These are phyloP conservation scores for Beauveria sp. DNA, from an alignment of 2,329 filamentous ascomycete species.

Conservation along the genomic window DNA sequence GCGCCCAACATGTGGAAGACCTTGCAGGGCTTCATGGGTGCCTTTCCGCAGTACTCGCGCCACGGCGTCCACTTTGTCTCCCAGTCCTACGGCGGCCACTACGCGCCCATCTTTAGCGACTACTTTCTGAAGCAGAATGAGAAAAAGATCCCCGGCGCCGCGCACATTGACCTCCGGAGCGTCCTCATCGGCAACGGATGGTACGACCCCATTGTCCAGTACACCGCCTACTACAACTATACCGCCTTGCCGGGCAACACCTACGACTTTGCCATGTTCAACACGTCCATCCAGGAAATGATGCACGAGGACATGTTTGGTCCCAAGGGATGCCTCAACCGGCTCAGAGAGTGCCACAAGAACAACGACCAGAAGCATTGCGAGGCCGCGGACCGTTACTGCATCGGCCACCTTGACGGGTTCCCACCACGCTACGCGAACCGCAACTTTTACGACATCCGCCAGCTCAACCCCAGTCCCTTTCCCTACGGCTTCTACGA, in stretches of 20 bases:
- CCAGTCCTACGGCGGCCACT: constrained; percentile 64
- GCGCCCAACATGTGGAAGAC: constrained; percentile 59
- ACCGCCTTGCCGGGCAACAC: constrained; percentile 1
- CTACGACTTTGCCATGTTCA: not conserved
- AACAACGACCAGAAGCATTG: not conserved
- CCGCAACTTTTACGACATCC: constrained; percentile 54
- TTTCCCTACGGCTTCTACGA: constrained; percentile 49
- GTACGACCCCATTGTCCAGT: constrained; percentile 37
- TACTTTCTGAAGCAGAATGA: constrained; percentile 55
- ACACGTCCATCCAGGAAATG: not conserved
- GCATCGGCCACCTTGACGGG: constrained; percentile 24
- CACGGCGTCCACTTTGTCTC: constrained; percentile 57
- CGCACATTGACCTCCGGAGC: constrained; percentile 41
- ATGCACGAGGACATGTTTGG: constrained; percentile 53
- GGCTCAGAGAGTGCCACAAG: not conserved
- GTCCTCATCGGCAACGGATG: constrained; percentile 61
- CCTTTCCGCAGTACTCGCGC: constrained; percentile 48
- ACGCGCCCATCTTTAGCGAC: constrained; percentile 56
- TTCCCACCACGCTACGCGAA: constrained; percentile 43
- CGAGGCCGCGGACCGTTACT: not conserved
- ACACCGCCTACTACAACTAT: not conserved
- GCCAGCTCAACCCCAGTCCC: constrained; percentile 46
- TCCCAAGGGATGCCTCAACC: constrained; percentile 16
- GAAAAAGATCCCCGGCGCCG: constrained; percentile 33
- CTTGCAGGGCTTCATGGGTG: constrained; percentile 49